phyloP scores from a whole-genome alignment of 768 basidiomycete genomes.

The Pleurotus ostreatus region DNA sequence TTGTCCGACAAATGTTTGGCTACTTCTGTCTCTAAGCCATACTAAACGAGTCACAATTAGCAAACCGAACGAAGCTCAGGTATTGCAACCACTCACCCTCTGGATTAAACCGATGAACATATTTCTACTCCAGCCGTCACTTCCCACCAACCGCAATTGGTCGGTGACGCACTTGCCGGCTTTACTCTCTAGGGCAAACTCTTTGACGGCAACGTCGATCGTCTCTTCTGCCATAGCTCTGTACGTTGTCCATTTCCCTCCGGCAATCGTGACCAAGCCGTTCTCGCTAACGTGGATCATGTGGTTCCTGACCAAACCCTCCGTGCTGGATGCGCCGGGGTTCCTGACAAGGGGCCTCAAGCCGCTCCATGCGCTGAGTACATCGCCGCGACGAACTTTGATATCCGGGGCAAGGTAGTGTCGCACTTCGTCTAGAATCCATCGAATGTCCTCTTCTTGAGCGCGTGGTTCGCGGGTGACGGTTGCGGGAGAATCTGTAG shows the following conservation, averaged over 20 bases:
- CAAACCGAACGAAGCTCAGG: not conserved
- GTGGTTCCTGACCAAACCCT: conserved; percentile 90
- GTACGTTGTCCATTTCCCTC: conserved; percentile 99
- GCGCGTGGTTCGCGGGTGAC: conserved; percentile 77
- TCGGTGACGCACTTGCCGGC: conserved; percentile 74
- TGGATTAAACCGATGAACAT: conserved; percentile 98
- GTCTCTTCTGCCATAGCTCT: conserved; percentile 95
- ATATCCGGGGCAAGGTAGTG: conserved; percentile 90
- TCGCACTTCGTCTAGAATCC: conserved; percentile 93
- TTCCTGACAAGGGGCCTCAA: conserved; percentile 87
- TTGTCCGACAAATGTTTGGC: conserved; percentile 91
- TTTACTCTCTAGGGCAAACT: conserved; percentile 59
- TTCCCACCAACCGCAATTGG: conserved; percentile 79
- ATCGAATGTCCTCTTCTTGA: conserved; percentile 90
- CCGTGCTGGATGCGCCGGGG: conserved; percentile 61
- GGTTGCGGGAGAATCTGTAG: conserved; percentile 80
- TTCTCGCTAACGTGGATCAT: conserved; percentile 79
- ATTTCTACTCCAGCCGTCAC: conserved; percentile 90
- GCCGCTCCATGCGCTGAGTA: conserved; percentile 93
- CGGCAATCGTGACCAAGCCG: conserved; percentile 90
- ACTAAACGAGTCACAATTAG: conserved; percentile 39
- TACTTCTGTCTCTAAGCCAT: conserved; percentile 86
- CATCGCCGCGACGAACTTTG: conserved; percentile 90
- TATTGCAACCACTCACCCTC: conserved; percentile 45
- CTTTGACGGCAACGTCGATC: conserved; percentile 80